Evolutionary conservation across 75 land plant genomes (phyloP).

Genomic region (Cryptomeria japonica): DNA sequence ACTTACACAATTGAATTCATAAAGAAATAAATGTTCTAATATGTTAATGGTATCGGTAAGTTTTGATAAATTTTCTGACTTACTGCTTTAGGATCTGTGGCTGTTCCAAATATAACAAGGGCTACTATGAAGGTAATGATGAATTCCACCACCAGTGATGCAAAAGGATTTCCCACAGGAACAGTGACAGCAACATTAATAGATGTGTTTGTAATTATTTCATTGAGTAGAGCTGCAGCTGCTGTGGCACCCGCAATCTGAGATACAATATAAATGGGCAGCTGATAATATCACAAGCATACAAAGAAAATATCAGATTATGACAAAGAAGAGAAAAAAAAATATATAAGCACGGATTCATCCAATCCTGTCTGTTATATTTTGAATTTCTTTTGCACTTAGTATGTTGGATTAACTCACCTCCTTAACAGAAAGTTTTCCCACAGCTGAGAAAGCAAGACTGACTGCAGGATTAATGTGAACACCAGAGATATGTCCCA

Average conservation of each 20-base stretch:
- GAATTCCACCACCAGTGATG: conserved; percentile 58
- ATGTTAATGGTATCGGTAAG: background rate
- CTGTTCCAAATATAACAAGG: conserved; percentile 68
- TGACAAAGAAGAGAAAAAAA: too few relatives aligned
- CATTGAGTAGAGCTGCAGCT: conserved; percentile 16
- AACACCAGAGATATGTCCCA: conserved; percentile 49
- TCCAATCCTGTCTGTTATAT: too few relatives aligned
- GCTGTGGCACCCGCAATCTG: conserved; percentile 7
- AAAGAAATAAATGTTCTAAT: too few relatives aligned
- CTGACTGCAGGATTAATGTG: conserved; percentile 7
- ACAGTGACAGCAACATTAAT: conserved; percentile 33
- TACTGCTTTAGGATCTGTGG: conserved; percentile 42
- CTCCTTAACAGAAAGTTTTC: conserved; percentile 50
- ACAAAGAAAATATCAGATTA: too few relatives aligned
- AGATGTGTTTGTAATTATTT: conserved; percentile 15
- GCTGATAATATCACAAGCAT: conserved; percentile 1
- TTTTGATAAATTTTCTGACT: too few relatives aligned
- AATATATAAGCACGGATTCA: too few relatives aligned
- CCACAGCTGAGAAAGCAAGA: conserved; percentile 40
- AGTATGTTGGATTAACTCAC: conserved; percentile 35
- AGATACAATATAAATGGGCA: conserved; percentile 1
- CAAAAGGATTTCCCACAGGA: conserved; percentile 34
- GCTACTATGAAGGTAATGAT: conserved; percentile 56
- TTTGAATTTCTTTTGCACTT: too few relatives aligned
- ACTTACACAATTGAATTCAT: too few relatives aligned